Base-by-base conservation (phyloP, 345 rosid species). In the Dipteronia sinensis region DNA sequence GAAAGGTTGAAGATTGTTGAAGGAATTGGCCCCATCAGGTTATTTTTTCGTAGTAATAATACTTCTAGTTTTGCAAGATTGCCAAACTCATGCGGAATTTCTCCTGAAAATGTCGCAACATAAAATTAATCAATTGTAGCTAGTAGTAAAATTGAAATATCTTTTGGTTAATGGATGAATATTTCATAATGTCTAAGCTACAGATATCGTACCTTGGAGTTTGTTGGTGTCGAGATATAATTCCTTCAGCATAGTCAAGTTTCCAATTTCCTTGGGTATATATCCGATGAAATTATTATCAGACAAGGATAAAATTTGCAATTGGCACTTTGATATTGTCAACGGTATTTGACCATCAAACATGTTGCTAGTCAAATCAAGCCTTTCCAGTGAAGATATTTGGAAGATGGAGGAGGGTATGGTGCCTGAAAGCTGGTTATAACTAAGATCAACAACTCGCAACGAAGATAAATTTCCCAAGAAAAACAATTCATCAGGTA, bases 1-100 rank as follows among this genome's bases (percentile, higher is more conserved):
- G 74, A 71, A 70, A 71, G 74, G 13, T 71, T 71, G 25, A 71
- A 71, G 13, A 70, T 51, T 6, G 10, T 2, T 27, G 74, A 69
- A 34, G 73, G 73, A 74, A 79, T 67, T 56, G 34, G 2, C 34
- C 34, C 34, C 4, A 3, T 31, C 34, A 31, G 34, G 34, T 2
- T 31, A 3, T 31, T 31, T 2, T 3, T 0, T 0, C 0, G 0
- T 31, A 31, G 34, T 31, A 5, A 3, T 4, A 31, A 0, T 31
- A 31, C 0, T 31, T 31, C 34, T 31, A 31, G 34, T 31, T 31
- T 31, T 31, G 34, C 34, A 31, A 31, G 34, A 31, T 31, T 31
- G 6, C 6, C 34, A 0, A 31, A 3, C 34, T 31, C 34, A 31
- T 31, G 34, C 0, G 34, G 34, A 31, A 31, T 31, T 31, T 67